phyloP scores from a whole-genome alignment of 768 basidiomycete species.

The Boletus edulis region DNA sequence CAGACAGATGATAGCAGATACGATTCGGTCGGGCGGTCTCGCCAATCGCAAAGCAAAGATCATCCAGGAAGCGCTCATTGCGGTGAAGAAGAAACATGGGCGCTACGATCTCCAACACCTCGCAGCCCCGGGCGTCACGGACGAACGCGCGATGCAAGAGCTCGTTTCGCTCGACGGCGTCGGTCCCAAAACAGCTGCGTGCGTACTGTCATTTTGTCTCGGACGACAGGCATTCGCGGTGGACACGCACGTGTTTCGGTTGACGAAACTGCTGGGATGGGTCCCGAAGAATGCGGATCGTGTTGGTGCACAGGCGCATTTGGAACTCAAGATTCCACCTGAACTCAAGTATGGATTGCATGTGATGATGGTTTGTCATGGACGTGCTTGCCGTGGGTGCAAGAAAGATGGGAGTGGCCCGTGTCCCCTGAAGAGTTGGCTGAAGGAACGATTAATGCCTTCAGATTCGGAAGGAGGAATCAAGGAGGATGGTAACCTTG shows the following conservation, averaged over 20 bases:
- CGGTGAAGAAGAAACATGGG: constrained; percentile 46
- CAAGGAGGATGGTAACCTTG: background rate
- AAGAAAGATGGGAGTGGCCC: constrained; percentile 35
- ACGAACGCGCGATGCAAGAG: constrained; percentile 55
- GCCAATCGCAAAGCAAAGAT: constrained; percentile 58
- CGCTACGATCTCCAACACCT: constrained; percentile 60
- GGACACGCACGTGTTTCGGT: constrained; percentile 60
- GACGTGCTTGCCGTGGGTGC: constrained; percentile 53
- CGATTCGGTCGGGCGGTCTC: constrained; percentile 53
- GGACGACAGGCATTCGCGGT: constrained; percentile 62
- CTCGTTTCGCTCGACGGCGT: constrained; percentile 57
- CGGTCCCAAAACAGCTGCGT: constrained; percentile 63
- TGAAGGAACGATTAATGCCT: constrained; percentile 25
- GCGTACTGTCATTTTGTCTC: constrained; percentile 59
- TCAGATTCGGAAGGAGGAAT: constrained; percentile 14
- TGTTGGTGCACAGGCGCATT: constrained; percentile 54
- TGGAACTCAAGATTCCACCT: constrained; percentile 49
- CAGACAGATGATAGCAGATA: constrained; percentile 41
- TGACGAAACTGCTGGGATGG: constrained; percentile 46
- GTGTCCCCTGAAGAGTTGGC: constrained; percentile 38
- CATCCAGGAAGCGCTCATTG: constrained; percentile 47
- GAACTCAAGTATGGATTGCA: constrained; percentile 58
- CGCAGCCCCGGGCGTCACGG: constrained; percentile 27
- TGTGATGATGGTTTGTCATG: constrained; percentile 58
- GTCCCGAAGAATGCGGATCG: constrained; percentile 44